Percentiles rank a stretch among this genome's conserved stretches.
Conservation (phyloP, 1,284 basidiomycete genomes). For the Puccinia horiana region DNA sequence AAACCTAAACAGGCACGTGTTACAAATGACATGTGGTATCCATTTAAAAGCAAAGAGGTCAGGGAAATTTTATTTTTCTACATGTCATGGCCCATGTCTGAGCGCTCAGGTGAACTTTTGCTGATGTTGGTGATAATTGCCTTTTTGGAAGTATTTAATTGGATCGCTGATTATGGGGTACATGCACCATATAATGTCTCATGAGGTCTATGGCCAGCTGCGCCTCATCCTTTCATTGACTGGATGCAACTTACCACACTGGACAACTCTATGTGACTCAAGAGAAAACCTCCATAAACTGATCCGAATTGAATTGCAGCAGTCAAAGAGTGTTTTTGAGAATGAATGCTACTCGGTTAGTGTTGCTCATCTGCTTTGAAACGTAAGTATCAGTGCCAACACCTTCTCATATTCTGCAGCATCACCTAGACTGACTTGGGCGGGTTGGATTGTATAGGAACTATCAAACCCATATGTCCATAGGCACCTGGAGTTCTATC, state of each 20-base stretch:
- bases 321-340: not conserved
- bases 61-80: not conserved
- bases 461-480: not conserved
- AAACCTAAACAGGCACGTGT: not conserved
- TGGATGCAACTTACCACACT: not conserved
- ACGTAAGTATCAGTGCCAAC: not conserved
- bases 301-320: no score
- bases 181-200: not conserved
- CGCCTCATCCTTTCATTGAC: not conserved
- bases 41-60: not conserved
- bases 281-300: not conserved
- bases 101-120: not conserved
- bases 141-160: not conserved
- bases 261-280: not conserved
- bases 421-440: no score
- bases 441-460: no score
- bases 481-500: not conserved
- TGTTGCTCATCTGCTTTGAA: not conserved
- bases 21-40: not conserved
- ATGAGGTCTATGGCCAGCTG: not conserved
- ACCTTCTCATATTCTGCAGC: no score
- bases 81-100: no score
- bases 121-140: not conserved
- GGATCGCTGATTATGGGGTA: constrained; percentile 1
- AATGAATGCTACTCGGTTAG: not conserved